Evolutionary conservation across 148 eudicot species (phyloP).

Genomic region (Mesembryanthemum crystallinum): DNA sequence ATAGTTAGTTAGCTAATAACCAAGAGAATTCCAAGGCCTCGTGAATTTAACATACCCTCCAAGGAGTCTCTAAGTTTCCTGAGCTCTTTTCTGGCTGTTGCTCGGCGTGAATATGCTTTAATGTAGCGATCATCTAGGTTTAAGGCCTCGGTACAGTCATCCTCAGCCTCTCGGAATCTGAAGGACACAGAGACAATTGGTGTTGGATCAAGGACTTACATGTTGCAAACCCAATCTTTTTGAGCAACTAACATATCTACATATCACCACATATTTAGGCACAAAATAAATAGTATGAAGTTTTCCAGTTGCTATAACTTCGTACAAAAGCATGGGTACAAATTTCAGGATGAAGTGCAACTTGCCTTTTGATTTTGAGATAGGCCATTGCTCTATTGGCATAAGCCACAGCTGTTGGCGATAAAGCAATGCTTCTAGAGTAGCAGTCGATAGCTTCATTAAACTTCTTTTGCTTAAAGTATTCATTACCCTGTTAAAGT

Average conservation of each 20-base stretch:
- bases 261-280: not conserved
- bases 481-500: constrained; percentile 78
- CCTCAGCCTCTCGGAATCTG: constrained; percentile 91
- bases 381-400: constrained; percentile 99
- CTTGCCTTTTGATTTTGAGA: constrained; percentile 74
- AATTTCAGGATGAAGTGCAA: constrained; percentile 5
- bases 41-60: constrained; percentile 50
- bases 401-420: constrained; percentile 91
- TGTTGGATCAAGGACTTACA: not conserved
- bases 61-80: constrained; percentile 75
- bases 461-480: constrained; percentile 83
- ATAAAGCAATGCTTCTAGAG: constrained; percentile 87
- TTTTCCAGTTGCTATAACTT: not conserved
- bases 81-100: constrained; percentile 89
- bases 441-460: constrained; percentile 94
- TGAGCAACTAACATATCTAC: not conserved
- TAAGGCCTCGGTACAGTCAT: constrained; percentile 93
- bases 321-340: not conserved
- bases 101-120: constrained; percentile 94
- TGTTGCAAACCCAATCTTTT: not conserved
- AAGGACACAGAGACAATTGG: constrained; percentile 17
- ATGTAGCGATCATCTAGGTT: constrained; percentile 92
- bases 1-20: constrained; percentile 4
- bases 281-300: not conserved
- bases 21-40: not conserved